Evolutionary conservation across 768 basidiomycete genomes (phyloP), one percentile per base, ranked within the genome.

Genomic region (Polyporus arcularius): DNA sequence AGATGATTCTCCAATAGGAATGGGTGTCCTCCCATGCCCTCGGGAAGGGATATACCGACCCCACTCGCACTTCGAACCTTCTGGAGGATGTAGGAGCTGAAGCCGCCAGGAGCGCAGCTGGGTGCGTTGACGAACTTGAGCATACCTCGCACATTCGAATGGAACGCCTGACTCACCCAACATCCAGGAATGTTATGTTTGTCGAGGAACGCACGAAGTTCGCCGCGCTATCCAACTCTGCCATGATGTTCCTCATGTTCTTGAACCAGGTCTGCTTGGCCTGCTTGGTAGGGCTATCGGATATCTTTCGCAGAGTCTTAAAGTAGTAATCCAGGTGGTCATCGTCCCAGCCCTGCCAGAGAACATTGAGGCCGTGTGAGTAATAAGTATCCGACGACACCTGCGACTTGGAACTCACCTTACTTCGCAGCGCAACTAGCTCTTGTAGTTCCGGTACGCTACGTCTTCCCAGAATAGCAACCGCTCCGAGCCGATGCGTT

Each of bases 41-140:
- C 30, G 2, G 60, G 59, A 7, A 66, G 57, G 7, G 68, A 61
- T 7, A 70, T 55, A 4, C 68, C 68, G 4, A 61, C 46, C 1
- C 68, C 68, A 15, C 35, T 35, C n/a, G 63, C 60, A 1, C 30
- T 38, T 4, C 28, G 32, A 43, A 65, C 64, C 58, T 54, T 63
- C 40, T 18, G 10, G 0, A 70, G 67, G 35, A 68, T 53, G 51
- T 63, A 66, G 10, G 58, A 57, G 32, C 52, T 62, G 57, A 70
- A 70, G 4, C 68, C 67, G 4, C 68, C 66, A 3, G 68, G 68
- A 28, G 65, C 64, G 41, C 68, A 68, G 18, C 67, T 70, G 30
- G 5, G 32, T 9, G 18, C n/a, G 18, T 32, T 15, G 10, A 40
- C 15, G 43, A 40, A 4, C 4, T 21, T 28, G 41, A 32, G 51